A percentile compares a stretch with the other conserved stretches of the same genome.
phyloP scores from a whole-genome alignment of 164 flowering plant species.

The Macadamia integrifolia region DNA sequence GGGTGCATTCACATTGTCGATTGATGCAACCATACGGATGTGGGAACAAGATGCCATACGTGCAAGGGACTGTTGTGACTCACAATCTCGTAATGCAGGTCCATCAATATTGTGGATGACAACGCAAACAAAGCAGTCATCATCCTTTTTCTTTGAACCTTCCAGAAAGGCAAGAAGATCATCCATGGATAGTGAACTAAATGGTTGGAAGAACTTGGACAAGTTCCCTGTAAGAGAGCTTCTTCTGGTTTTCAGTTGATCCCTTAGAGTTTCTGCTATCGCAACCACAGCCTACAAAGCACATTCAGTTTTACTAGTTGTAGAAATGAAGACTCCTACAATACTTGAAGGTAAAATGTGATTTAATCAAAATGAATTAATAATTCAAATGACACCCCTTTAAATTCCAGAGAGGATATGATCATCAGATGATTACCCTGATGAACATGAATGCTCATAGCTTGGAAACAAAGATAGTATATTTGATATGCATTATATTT shows the following conservation, averaged over 20 bases:
- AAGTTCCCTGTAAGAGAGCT: conserved; percentile 26
- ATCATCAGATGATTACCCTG: not conserved
- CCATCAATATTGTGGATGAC: conserved; percentile 91
- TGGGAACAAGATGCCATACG: conserved; percentile 74
- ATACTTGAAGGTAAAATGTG: not conserved
- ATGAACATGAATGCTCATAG: not conserved
- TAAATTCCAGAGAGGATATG: not conserved
- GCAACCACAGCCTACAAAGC: conserved; percentile 52
- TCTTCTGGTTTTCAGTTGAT: conserved; percentile 47
- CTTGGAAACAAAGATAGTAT: no score
- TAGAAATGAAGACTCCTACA: not conserved
- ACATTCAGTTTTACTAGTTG: not conserved
- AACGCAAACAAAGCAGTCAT: conserved; percentile 56
- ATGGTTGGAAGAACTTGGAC: conserved; percentile 54
- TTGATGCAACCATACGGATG: conserved; percentile 77
- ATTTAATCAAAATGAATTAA: conserved; percentile 1
- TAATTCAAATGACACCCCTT: not conserved
- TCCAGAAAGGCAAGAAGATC: conserved; percentile 71
- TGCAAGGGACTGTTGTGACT: conserved; percentile 78
- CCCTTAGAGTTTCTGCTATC: conserved; percentile 72
- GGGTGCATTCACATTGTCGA: conserved; percentile 91
- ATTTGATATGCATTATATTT: no score
- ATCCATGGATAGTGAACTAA: conserved; percentile 64
- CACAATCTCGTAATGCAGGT: conserved; percentile 82
- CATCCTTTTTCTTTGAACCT: conserved; percentile 39